Evolutionary conservation across 139 green algal genomes (phyloP).

Genomic region (Axilococcus clingmanii): DNA sequence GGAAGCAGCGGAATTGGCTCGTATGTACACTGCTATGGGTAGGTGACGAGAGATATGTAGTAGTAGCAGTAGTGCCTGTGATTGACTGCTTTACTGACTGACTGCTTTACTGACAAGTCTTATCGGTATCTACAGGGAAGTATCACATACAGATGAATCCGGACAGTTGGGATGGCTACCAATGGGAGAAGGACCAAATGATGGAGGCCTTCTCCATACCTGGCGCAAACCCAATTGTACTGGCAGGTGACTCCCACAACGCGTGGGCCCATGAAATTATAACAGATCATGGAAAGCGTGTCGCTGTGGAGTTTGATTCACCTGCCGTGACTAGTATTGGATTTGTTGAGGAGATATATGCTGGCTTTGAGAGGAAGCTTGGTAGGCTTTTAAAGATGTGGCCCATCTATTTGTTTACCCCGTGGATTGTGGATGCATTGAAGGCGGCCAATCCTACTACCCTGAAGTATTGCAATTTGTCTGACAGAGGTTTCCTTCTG

Average conservation of each 20-base stretch:
- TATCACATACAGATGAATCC: too few species aligned
- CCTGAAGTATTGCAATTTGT: too few species aligned
- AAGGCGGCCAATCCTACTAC: constrained; percentile 12
- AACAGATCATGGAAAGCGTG: background rate
- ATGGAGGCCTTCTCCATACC: background rate
- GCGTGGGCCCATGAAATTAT: constrained; percentile 13
- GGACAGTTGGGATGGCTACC: too few species aligned
- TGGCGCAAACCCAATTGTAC: constrained; percentile 15
- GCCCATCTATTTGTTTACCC: constrained; percentile 16
- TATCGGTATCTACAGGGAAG: too few species aligned
- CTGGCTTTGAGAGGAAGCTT: constrained; percentile 5
- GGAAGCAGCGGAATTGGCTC: too few species aligned
- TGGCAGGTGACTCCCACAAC: constrained; percentile 16
- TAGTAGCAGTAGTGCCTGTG: too few species aligned
- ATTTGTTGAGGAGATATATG: constrained; percentile 17
- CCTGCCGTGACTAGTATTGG: constrained; percentile 8
- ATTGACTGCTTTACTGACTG: too few species aligned
- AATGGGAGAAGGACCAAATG: too few species aligned
- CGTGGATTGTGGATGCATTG: constrained; percentile 17
- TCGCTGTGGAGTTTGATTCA: constrained; percentile 18
- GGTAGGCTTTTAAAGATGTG: constrained; percentile 1
- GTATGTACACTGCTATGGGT: too few species aligned
- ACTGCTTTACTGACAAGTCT: too few species aligned
- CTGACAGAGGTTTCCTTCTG: too few species aligned
- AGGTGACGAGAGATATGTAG: too few species aligned